phyloP scores from a whole-genome alignment of 108 stramenopile genomes.

The Licmophora abbreviata region DNA sequence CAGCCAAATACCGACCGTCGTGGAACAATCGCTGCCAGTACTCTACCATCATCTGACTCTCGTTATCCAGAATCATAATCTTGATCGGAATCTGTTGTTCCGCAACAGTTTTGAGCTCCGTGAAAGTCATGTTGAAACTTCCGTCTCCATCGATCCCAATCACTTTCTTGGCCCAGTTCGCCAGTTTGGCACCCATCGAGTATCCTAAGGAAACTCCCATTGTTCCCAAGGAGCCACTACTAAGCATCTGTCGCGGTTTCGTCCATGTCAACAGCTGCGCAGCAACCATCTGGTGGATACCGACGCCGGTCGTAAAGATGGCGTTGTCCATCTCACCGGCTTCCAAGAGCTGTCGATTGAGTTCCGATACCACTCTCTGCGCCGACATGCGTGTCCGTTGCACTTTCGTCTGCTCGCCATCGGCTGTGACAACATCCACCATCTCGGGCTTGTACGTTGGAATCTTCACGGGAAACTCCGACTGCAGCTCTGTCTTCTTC shows the following conservation, averaged over 20 bases:
- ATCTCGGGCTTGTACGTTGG: conserved; percentile 49
- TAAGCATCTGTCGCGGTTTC: conserved; percentile 84
- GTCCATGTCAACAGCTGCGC: conserved; percentile 93
- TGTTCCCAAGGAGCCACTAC: conserved; percentile 82
- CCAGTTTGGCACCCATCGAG: conserved; percentile 84
- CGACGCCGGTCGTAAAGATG: conserved; percentile 84
- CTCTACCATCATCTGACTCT: conserved; percentile 91
- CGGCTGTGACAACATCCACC: conserved; percentile 28
- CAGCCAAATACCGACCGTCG: conserved; percentile 77
- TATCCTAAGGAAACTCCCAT: conserved; percentile 87
- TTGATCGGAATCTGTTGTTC: conserved; percentile 83
- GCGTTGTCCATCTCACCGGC: conserved; percentile 66
- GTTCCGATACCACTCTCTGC: conserved; percentile 65
- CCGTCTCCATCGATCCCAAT: conserved; percentile 87
- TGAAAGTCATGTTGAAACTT: conserved; percentile 90
- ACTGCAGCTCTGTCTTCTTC: conserved; percentile 47
- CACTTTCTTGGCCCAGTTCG: conserved; percentile 67
- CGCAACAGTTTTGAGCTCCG: conserved; percentile 85
- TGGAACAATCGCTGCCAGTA: conserved; percentile 92
- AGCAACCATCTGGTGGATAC: conserved; percentile 90
- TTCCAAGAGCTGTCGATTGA: conserved; percentile 66
- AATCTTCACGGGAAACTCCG: conserved; percentile 71
- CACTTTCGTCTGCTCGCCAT: conserved; percentile 32
- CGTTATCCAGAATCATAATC: conserved; percentile 86
- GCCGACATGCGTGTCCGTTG: conserved; percentile 56